Evolutionary conservation across 176 grass and related monocot species (phyloP).

Genomic region (Saccharum spontaneum): DNA sequence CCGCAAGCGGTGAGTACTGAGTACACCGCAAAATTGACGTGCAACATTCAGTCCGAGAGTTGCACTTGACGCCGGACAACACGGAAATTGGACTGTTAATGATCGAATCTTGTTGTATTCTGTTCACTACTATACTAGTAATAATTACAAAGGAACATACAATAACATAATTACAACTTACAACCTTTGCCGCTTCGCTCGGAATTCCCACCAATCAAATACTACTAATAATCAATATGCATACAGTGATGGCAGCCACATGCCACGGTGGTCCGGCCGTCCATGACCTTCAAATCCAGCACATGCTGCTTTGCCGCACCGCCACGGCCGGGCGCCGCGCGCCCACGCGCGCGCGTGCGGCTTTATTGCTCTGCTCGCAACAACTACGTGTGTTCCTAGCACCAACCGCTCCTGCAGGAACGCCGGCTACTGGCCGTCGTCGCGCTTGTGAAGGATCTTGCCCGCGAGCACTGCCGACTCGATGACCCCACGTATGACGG

Average conservation of each 20-base stretch:
- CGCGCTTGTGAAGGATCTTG: slow-evolving; percentile 74
- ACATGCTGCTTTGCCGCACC: neutral
- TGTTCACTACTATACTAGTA: neutral
- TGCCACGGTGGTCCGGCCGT: neutral
- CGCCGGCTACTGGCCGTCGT: slow-evolving; percentile 41
- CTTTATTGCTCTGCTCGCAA: slow-evolving; percentile 4
- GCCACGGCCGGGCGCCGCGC: slow-evolving; percentile 8
- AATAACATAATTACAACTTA: neutral
- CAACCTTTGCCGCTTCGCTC: neutral
- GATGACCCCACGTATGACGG: slow-evolving; percentile 62
- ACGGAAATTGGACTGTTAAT: neutral
- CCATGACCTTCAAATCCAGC: neutral
- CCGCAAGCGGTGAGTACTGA: too few species aligned
- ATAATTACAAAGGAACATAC: neutral
- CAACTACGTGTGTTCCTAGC: neutral
- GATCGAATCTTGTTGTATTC: neutral
- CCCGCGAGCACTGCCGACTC: slow-evolving; percentile 83
- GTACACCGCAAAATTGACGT: too few species aligned
- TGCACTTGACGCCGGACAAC: neutral
- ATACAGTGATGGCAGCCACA: neutral
- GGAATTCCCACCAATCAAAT: neutral
- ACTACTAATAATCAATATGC: neutral
- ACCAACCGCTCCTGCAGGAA: neutral
- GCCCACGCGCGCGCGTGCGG: neutral
- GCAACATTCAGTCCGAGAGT: too few species aligned